Evolutionary conservation across 2,329 filamentous ascomycete genomes (phyloP), one percentile per base, ranked within the genome.

Genomic region (Penicillium sp.): DNA sequence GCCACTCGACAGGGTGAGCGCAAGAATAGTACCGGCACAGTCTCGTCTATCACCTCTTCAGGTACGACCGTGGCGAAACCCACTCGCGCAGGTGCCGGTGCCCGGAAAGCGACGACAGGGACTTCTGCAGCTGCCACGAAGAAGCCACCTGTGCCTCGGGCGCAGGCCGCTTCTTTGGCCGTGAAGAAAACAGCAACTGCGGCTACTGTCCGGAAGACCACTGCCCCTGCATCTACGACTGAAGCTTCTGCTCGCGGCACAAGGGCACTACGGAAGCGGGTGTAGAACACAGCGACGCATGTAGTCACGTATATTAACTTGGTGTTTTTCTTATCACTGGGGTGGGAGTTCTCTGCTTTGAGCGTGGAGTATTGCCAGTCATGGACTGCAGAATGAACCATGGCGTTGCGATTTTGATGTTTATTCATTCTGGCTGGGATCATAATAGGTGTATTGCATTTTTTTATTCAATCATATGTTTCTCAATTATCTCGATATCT

Each of bases 261-360:
- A 20, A 59, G 69, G 35, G 62, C 66, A 9, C 50, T 72, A 43
- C 65, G 69, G 31, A 72, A 69, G 49, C 60, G 67, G 13, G 60
- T 55, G 16, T 68, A 61, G 32, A 7, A 14, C n/a, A 18, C 3
- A 8, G 11, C 11, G 5, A 8, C 17, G 10, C 7, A 8, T n/a
- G 25, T 13, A 7, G 15, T 9, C 33, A 17, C 28, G 26, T 39
- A 25, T 18, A n/a, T n/a, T n/a, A 7, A 18, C 23, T 31, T 29
- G 37, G 18, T 23, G 26, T 23, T n/a, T 20, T 34, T 14, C 19
- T 16, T 33, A 11, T 14, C 30, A 43, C 20, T 18, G 13, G 11
- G 15, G 23, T 17, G n/a, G 18, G 14, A 18, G 27, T 35, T 13
- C 10, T 11, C 18, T 11, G 6, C 21, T 34, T 39, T 25, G 18